phyloP scores from a whole-genome alignment of 164 flowering plant species.

The Magnolia sinica region DNA sequence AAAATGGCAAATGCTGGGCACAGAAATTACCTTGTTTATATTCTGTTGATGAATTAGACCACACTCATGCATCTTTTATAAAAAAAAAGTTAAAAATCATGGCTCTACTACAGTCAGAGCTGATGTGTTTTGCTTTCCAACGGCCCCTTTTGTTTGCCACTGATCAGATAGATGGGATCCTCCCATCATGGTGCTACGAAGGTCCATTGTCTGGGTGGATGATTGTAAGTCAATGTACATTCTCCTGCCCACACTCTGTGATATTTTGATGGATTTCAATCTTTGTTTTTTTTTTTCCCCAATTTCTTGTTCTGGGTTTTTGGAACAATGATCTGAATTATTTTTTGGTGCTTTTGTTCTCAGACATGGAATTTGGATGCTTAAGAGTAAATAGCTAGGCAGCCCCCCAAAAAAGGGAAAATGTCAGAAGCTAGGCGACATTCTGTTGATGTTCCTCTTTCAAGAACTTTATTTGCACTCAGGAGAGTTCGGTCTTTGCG shows the following conservation, averaged over 20 bases:
- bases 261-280: neutral
- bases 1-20: too few species aligned
- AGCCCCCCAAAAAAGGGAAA: neutral
- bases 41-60: too few species aligned
- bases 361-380: slow-evolving; percentile 4
- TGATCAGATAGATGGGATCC: too few species aligned
- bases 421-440: slow-evolving; percentile 73
- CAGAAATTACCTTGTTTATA: too few species aligned
- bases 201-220: too few species aligned
- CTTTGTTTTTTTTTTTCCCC: neutral
- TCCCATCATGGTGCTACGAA: too few species aligned
- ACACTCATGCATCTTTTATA: too few species aligned
- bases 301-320: neutral
- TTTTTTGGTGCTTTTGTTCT: neutral
- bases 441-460: slow-evolving; percentile 81
- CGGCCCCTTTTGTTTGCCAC: too few species aligned
- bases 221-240: too few species aligned
- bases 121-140: too few species aligned
- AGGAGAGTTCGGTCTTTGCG: slow-evolving; percentile 85
- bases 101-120: too few species aligned
- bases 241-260: neutral
- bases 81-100: too few species aligned
- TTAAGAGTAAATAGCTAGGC: neutral
- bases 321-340: neutral
- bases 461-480: slow-evolving; percentile 74